These are phyloP conservation scores for Boletus subcaerulescens DNA, from an alignment of 768 basidiomycete species.

Conservation along the genomic window DNA sequence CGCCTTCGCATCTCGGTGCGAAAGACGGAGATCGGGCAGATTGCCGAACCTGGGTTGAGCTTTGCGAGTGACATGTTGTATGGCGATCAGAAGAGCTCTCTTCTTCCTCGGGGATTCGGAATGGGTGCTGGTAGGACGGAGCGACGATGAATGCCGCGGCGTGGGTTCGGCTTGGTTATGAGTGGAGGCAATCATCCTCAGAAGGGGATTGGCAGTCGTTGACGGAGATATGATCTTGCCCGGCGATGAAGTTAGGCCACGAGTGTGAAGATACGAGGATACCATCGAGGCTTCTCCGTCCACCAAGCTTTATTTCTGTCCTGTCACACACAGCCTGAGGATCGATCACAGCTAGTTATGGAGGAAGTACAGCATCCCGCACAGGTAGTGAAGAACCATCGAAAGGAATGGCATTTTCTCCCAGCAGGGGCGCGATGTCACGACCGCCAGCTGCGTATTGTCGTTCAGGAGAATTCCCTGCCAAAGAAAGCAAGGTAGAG, in stretches of 20 bases:
- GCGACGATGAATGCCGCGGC: background rate
- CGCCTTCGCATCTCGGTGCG: conserved; percentile 19
- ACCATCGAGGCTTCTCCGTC: background rate
- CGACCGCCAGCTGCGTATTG: no score
- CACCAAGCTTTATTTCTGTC: background rate
- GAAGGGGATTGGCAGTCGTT: background rate
- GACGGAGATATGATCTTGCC: background rate
- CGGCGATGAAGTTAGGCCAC: no score
- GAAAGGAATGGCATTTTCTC: no score
- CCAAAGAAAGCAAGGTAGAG: background rate
- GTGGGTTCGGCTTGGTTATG: background rate
- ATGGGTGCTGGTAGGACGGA: background rate
- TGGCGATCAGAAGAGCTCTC: conserved; percentile 21
- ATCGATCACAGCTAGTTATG: background rate
- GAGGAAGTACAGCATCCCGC: background rate
- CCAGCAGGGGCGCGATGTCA: no score
- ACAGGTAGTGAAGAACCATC: background rate
- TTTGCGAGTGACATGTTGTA: conserved; percentile 7
- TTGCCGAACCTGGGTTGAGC: background rate
- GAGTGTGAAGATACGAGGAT: background rate
- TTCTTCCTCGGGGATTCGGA: conserved; percentile 3
- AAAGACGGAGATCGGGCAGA: conserved; percentile 7
- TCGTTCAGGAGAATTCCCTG: no score
- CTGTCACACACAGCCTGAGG: background rate
- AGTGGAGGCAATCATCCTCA: background rate